phyloP scores from a whole-genome alignment of 176 grass and related monocot genomes.

The Hyparrhenia diplandra region DNA sequence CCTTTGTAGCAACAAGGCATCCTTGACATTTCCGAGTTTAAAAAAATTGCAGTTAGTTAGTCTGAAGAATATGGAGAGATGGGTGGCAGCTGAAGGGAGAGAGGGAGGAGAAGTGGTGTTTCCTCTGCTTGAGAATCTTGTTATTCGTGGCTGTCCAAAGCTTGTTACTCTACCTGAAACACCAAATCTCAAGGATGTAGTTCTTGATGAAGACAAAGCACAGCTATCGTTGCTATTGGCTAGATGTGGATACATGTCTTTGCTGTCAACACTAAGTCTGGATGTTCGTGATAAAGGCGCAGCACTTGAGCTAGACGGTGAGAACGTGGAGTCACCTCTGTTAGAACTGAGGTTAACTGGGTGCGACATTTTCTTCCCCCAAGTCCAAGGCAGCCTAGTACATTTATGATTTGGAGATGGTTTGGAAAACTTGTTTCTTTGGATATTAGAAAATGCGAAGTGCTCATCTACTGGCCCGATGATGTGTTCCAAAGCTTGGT shows the following conservation, averaged over 20 bases:
- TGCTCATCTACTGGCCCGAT: neutral
- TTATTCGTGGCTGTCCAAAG: constrained; percentile 13
- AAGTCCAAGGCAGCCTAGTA: neutral
- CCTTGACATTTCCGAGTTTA: neutral
- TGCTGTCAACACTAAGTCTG: fast-evolving
- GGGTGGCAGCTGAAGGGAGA: neutral
- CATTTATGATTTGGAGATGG: neutral
- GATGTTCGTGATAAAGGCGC: neutral
- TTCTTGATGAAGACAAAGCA: neutral
- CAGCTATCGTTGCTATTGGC: neutral
- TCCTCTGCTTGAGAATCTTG: neutral
- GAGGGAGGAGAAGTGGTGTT: neutral
- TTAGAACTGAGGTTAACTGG: neutral
- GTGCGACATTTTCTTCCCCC: neutral
- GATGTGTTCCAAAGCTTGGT: neutral
- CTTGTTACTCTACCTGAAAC: neutral
- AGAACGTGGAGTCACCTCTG: neutral
- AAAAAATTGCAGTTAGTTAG: neutral
- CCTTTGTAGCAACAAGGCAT: neutral
- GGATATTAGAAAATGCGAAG: neutral
- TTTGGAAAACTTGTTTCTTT: constrained; percentile 5
- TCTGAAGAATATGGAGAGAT: neutral
- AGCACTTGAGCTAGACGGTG: neutral
- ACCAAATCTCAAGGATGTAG: neutral
- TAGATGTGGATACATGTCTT: neutral